phyloP scores from a whole-genome alignment of 2,329 filamentous ascomycete species.

The Alternaria metachromatica region DNA sequence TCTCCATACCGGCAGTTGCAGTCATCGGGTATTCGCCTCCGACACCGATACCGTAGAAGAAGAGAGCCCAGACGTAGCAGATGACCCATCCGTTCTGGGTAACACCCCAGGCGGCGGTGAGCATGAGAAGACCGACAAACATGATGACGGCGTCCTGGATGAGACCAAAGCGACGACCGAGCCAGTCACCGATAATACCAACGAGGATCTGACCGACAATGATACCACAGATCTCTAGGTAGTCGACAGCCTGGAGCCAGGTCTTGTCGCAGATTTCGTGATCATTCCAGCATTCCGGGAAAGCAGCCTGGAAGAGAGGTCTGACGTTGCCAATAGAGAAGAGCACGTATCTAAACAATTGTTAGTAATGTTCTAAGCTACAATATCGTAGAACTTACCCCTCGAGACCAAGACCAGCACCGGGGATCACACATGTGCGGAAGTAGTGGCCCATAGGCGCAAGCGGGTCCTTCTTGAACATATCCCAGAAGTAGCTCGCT shows the following conservation, averaged over 20 bases:
- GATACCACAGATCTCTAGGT: constrained; percentile 92
- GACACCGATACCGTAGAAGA: constrained; percentile 79
- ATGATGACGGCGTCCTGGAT: constrained; percentile 96
- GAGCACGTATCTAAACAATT: constrained; percentile 74
- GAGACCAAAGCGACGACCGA: constrained; percentile 91
- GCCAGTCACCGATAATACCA: constrained; percentile 78
- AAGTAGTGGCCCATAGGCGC: constrained; percentile 87
- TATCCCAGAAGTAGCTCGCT: constrained; percentile 69
- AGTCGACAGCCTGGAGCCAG: constrained; percentile 85
- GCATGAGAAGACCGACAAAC: constrained; percentile 90
- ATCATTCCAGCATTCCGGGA: constrained; percentile 77
- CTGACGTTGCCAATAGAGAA: constrained; percentile 96
- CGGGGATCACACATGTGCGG: constrained; percentile 87
- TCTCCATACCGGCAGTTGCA: constrained; percentile 92
- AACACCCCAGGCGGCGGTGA: constrained; percentile 88
- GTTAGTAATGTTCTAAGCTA: constrained; percentile 4
- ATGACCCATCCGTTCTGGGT: constrained; percentile 94
- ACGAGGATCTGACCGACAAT: constrained; percentile 89
- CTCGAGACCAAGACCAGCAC: constrained; percentile 89
- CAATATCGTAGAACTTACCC: constrained; percentile 51
- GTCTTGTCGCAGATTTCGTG: constrained; percentile 72
- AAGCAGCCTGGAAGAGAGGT: constrained; percentile 78
- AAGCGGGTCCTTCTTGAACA: constrained; percentile 87
- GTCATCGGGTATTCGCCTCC: constrained; percentile 97
- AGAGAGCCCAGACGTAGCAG: constrained; percentile 93